Percentiles rank a stretch among this genome's conserved stretches.
Evolutionary conservation across 495 filamentous ascomycete species (phyloP).

Genomic region (Chlorociboria aeruginascens): DNA sequence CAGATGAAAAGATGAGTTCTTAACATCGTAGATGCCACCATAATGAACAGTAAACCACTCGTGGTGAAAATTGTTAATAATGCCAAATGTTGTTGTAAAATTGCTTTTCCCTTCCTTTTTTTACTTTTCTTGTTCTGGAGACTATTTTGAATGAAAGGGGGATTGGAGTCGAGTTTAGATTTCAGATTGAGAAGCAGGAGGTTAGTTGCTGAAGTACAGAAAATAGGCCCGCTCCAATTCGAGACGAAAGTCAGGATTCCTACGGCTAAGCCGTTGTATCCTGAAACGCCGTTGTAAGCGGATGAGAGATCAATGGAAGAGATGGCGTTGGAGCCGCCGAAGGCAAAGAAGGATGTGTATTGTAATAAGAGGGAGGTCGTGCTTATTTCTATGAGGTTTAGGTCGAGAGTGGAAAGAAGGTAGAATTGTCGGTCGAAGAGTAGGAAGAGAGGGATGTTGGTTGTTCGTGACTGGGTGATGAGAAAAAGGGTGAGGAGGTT

Average conservation of each 20-base stretch:
- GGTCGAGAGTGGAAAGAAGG: slow-evolving; percentile 34
- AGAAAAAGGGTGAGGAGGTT: slow-evolving; percentile 66
- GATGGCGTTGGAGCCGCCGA: slow-evolving; percentile 85
- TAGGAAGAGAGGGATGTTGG: slow-evolving; percentile 75
- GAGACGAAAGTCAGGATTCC: slow-evolving; percentile 71
- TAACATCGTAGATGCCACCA: slow-evolving; percentile 76
- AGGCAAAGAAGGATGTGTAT: slow-evolving; percentile 75
- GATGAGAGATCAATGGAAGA: slow-evolving; percentile 75
- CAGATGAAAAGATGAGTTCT: slow-evolving; percentile 93
- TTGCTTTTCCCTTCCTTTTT: slow-evolving; percentile 2
- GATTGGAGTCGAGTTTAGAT: too few species aligned
- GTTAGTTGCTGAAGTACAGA: slow-evolving; percentile 47
- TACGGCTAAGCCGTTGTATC: slow-evolving; percentile 55
- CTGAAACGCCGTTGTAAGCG: slow-evolving; percentile 70
- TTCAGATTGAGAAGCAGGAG: slow-evolving; percentile 10
- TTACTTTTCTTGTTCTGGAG: background rate
- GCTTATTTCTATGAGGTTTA: slow-evolving; percentile 43
- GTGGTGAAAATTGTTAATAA: slow-evolving; percentile 56
- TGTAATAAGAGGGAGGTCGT: slow-evolving; percentile 57
- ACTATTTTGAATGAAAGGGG: background rate
- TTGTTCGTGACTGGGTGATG: slow-evolving; percentile 71
- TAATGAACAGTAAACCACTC: slow-evolving; percentile 52
- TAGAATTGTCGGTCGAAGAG: slow-evolving; percentile 49
- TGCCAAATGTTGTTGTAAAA: slow-evolving; percentile 37
- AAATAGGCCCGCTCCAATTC: slow-evolving; percentile 89